Conservation (phyloP, 441 rosid species). For the Metrosideros polymorpha region DNA sequence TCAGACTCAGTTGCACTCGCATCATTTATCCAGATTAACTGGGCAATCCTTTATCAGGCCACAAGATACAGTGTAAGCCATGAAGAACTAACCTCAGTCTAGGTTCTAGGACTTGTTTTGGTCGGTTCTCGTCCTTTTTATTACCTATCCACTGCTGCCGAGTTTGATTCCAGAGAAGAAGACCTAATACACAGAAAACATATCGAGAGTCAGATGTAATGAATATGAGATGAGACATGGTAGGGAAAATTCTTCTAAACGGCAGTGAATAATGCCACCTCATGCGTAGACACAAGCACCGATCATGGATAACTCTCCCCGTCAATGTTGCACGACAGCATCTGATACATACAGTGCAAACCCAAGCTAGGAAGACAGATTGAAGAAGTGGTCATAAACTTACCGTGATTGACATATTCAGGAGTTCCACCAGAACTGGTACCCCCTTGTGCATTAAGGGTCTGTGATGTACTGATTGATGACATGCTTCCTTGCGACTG, state of each 20-base stretch:
- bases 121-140: slow-evolving; percentile 19
- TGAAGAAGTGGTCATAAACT: slow-evolving; percentile 11
- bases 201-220: not conserved
- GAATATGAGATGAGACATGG: not conserved
- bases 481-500: not conserved
- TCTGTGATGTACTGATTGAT: not conserved
- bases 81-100: slow-evolving; percentile 42
- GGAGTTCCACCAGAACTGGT: not conserved
- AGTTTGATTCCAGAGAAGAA: slow-evolving; percentile 62
- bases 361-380: not conserved
- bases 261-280: not conserved
- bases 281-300: not conserved
- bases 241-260: not conserved
- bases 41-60: not conserved
- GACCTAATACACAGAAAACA: slow-evolving; percentile 30
- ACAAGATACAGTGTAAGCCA: not conserved
- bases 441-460: slow-evolving; percentile 12
- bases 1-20: not conserved
- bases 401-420: slow-evolving; percentile 84
- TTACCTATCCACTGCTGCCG: slow-evolving; percentile 56
- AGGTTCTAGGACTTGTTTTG: slow-evolving; percentile 26
- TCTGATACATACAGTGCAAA: not conserved
- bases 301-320: not conserved
- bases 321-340: not conserved
- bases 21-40: not conserved